These are phyloP conservation scores for Suillus paluster DNA, from an alignment of 768 basidiomycete genomes.

Conservation along the genomic window DNA sequence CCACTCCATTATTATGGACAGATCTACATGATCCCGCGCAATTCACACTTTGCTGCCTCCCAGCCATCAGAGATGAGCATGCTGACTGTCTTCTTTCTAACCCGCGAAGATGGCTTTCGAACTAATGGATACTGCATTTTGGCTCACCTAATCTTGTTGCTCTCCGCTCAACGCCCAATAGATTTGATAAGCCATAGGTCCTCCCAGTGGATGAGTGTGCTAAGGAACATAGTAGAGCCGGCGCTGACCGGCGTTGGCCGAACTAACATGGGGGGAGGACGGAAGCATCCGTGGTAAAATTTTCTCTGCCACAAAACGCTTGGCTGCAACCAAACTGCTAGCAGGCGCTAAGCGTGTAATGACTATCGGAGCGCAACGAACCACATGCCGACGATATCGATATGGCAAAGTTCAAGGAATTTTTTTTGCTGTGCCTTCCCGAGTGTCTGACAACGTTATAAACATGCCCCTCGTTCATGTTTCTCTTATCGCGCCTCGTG, in stretches of 20 bases:
- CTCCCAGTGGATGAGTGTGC: constrained; percentile 48
- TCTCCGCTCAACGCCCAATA: not conserved
- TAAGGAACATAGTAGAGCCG: constrained; percentile 16
- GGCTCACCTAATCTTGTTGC: not conserved
- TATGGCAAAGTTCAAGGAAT: not conserved
- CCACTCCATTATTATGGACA: not conserved
- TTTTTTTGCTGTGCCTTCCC: not conserved
- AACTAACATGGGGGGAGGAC: constrained; percentile 61
- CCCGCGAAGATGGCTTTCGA: not conserved
- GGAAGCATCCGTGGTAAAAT: constrained; percentile 51
- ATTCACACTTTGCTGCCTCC: not conserved
- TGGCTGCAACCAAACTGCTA: constrained; percentile 1
- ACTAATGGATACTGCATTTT: not conserved
- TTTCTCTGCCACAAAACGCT: not conserved
- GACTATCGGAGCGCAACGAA: not conserved
- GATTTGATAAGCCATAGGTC: not conserved
- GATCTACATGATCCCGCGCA: not conserved
- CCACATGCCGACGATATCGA: too few relatives aligned
- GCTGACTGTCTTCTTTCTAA: not conserved
- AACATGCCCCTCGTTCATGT: constrained; percentile 2
- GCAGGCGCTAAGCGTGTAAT: not conserved
- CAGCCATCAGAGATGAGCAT: too few relatives aligned
- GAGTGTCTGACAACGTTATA: not conserved
- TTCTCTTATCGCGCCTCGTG: not conserved
- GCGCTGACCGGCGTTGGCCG: constrained; percentile 33